Evolutionary conservation across 306 rosid genomes (phyloP).

Genomic region (Glycine soja): DNA sequence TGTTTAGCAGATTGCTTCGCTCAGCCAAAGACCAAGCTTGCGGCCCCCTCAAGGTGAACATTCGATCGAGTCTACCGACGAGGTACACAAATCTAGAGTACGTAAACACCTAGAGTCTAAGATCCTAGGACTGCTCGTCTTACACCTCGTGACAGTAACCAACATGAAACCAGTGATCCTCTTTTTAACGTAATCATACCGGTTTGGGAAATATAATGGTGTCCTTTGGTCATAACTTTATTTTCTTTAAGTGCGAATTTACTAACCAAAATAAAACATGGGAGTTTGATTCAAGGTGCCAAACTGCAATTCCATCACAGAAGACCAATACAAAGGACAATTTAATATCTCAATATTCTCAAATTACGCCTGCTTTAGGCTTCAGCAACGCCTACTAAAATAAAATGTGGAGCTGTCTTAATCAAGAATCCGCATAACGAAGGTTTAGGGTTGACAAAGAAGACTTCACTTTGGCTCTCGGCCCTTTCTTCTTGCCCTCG

Average conservation of each 20-base stretch:
- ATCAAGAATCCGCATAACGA: background rate
- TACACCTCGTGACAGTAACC: background rate
- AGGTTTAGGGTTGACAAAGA: background rate
- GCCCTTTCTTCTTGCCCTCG: background rate
- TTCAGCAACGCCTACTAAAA: no score
- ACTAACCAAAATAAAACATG: background rate
- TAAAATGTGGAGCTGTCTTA: slow-evolving; percentile 4
- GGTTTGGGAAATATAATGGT: background rate
- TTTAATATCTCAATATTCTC: background rate
- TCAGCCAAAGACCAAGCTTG: no score
- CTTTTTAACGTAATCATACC: slow-evolving; percentile 1
- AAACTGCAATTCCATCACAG: slow-evolving; percentile 11
- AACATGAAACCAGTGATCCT: slow-evolving; percentile 16
- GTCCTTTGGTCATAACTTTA: background rate
- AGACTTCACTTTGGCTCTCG: background rate
- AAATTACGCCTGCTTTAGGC: background rate
- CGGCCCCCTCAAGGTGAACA: no score
- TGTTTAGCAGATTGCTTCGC: no score
- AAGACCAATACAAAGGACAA: slow-evolving; percentile 4
- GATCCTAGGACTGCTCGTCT: background rate
- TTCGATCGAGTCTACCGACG: no score
- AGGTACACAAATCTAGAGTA: no score
- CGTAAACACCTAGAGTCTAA: background rate
- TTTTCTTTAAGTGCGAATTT: slow-evolving; percentile 4
- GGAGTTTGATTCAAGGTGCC: slow-evolving; percentile 15